Conservation (phyloP, 1,284 basidiomycete species). For the Taiwanofungus camphoratus region DNA sequence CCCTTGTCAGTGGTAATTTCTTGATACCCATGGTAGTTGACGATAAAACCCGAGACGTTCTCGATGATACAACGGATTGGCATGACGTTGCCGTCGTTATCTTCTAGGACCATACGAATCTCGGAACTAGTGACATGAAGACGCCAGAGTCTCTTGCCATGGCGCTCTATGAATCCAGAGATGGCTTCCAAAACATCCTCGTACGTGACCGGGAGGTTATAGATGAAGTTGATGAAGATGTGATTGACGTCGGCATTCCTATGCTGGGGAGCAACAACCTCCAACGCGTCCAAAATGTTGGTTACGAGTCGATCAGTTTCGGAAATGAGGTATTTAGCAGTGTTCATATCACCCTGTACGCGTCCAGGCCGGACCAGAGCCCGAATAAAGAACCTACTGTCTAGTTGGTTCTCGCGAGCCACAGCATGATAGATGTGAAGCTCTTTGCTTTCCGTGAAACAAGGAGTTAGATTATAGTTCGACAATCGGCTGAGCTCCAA, state of each 20-base stretch:
- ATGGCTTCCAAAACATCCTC: slow-evolving; percentile 96
- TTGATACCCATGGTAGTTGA: slow-evolving; percentile 99
- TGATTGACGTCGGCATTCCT: slow-evolving; percentile 93
- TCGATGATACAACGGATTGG: slow-evolving; percentile 97
- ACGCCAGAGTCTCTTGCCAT: slow-evolving; percentile 97
- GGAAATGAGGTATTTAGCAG: slow-evolving; percentile 94
- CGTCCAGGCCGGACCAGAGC: slow-evolving; percentile 95
- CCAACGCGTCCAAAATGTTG: slow-evolving; percentile 90
- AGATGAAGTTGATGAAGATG: slow-evolving; percentile 98
- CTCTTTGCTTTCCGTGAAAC: slow-evolving; percentile 91
- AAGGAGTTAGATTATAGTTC: slow-evolving; percentile 94
- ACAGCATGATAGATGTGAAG: slow-evolving; percentile 97
- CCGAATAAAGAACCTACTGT: slow-evolving; percentile 97
- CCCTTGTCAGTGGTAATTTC: slow-evolving; percentile 97
- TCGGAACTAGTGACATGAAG: slow-evolving; percentile 97
- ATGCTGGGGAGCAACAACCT: slow-evolving; percentile 84
- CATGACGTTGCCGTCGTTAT: slow-evolving; percentile 87
- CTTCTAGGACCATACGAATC: slow-evolving; percentile 92
- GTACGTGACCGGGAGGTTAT: slow-evolving; percentile 92
- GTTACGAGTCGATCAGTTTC: slow-evolving; percentile 97
- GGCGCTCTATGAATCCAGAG: slow-evolving; percentile 96
- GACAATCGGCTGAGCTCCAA: slow-evolving; percentile 94
- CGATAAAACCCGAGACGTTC: slow-evolving; percentile 98
- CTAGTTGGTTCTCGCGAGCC: slow-evolving; percentile 93
- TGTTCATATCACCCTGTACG: slow-evolving; percentile 86